Conservation (phyloP, 805 yeast genomes). For the Candida insectalens region DNA sequence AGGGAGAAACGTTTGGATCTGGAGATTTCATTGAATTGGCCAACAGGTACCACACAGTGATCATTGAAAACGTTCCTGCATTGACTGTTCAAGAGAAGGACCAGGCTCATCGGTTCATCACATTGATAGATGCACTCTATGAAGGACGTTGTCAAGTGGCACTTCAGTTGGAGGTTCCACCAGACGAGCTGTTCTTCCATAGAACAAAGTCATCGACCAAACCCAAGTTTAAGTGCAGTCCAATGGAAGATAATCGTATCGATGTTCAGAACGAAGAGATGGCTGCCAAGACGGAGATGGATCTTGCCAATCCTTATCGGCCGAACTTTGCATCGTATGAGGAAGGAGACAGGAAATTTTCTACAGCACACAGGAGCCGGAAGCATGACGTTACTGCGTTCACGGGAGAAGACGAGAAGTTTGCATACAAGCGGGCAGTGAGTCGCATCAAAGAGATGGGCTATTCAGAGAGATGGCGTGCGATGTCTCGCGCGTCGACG, state of each 20-base stretch:
- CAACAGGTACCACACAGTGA: constrained; percentile 44
- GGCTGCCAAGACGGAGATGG: constrained; percentile 56
- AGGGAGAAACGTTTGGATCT: constrained; percentile 42
- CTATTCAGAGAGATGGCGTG: constrained; percentile 34
- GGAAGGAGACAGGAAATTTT: constrained; percentile 27
- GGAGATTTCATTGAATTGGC: constrained; percentile 66
- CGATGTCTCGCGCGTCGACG: no score
- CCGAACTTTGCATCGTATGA: constrained; percentile 62
- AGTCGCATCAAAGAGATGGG: constrained; percentile 42
- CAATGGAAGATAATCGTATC: constrained; percentile 5
- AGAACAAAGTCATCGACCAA: constrained; percentile 25
- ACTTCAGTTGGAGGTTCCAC: constrained; percentile 37
- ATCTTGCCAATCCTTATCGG: constrained; percentile 52
- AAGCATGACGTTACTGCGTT: constrained; percentile 31
- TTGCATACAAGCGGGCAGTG: constrained; percentile 65
- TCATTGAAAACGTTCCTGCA: constrained; percentile 53
- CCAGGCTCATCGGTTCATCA: constrained; percentile 61
- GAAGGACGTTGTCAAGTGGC: constrained; percentile 57
- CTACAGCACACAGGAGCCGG: constrained; percentile 17
- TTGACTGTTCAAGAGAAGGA: constrained; percentile 47
- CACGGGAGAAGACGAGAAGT: constrained; percentile 71
- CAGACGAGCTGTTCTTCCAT: constrained; percentile 56
- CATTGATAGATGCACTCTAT: constrained; percentile 58
- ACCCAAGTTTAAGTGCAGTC: constrained; percentile 9
- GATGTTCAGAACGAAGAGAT: constrained; percentile 50